Conservation (phyloP, 139 green algal genomes). For the Picocystis salinarum region DNA sequence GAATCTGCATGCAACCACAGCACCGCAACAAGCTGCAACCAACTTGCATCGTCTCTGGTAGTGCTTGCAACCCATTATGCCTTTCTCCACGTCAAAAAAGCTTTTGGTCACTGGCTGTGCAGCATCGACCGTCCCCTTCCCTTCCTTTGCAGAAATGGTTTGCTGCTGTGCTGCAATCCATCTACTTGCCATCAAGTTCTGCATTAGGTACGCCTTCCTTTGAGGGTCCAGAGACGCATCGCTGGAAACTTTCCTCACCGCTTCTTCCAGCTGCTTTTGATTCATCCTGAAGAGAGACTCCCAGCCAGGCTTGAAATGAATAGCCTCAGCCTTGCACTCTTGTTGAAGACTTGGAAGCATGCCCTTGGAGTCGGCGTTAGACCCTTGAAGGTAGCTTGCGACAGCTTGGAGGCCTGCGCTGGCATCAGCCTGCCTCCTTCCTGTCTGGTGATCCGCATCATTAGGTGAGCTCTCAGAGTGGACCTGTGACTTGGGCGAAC, state of each 20-base stretch:
- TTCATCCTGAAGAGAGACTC: conserved; percentile 98
- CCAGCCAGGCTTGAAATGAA: conserved; percentile 67
- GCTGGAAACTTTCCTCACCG: conserved; percentile 59
- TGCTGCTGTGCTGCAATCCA: conserved; percentile 69
- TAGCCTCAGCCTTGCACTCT: too few relatives aligned
- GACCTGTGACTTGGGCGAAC: neutral
- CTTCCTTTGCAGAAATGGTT: conserved; percentile 29
- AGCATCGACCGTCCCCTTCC: neutral
- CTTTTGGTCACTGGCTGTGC: neutral
- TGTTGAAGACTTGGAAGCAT: too few relatives aligned
- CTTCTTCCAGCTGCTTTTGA: conserved; percentile 90
- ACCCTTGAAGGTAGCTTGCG: neutral
- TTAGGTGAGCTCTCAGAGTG: too few relatives aligned
- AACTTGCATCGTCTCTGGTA: conserved; percentile 42
- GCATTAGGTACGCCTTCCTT: conserved; percentile 90
- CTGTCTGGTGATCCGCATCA: neutral
- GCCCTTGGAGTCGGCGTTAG: neutral
- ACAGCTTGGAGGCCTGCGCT: conserved; percentile 7
- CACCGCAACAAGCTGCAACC: conserved; percentile 73
- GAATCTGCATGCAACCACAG: conserved; percentile 53
- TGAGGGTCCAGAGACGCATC: conserved; percentile 69
- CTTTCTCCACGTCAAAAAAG: neutral
- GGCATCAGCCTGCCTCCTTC: conserved; percentile 1
- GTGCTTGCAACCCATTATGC: conserved; percentile 49
- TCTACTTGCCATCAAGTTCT: conserved; percentile 80